Evolutionary conservation across 306 rosid genomes (phyloP).

Genomic region (Casuarina equisetifolia): DNA sequence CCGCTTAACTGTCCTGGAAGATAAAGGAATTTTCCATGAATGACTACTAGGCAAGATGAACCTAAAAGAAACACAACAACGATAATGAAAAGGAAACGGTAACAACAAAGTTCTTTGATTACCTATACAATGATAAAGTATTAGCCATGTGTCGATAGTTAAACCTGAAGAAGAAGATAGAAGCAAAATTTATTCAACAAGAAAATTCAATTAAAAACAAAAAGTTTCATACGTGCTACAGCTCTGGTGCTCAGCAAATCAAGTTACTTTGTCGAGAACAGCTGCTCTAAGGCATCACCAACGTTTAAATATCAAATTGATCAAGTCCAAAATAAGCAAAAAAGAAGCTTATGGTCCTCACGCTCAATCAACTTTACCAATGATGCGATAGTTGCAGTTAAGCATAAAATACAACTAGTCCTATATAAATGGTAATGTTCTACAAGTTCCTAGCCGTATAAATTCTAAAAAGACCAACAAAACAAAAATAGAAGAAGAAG

Average conservation of each 20-base stretch:
- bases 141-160: constrained; percentile 98
- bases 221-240: not conserved
- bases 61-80: not conserved
- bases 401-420: not conserved
- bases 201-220: constrained; percentile 5
- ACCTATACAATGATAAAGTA: constrained; percentile 87
- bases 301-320: not conserved
- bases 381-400: not conserved
- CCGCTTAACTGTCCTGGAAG: constrained; percentile 87
- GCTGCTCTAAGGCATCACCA: not conserved
- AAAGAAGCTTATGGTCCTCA: not conserved
- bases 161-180: constrained; percentile 63
- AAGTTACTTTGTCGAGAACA: too few species aligned
- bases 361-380: not conserved
- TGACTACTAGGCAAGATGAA: constrained; percentile 3
- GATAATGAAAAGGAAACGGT: not conserved
- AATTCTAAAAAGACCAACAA: not conserved
- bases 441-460: not conserved
- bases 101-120: constrained; percentile 16
- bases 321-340: not conserved
- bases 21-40: constrained; percentile 25
- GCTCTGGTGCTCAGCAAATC: not conserved
- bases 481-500: not conserved
- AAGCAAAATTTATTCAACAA: constrained; percentile 15
- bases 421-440: not conserved